Base-by-base conservation (phyloP, 106 monocot species). In the Allium cepa region DNA sequence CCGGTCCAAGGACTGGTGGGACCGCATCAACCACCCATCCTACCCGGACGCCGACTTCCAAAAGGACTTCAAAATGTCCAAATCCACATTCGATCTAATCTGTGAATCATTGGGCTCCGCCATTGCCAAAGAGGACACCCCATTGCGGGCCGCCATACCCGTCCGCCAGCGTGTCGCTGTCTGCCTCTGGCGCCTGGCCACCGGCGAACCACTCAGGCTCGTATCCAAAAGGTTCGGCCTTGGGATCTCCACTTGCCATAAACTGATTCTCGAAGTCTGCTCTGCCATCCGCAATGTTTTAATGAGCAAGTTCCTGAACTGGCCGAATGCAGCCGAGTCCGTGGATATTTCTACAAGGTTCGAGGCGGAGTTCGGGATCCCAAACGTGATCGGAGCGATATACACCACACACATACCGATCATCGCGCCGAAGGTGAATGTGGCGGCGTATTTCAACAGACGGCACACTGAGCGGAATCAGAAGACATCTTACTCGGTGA, bases 181-280 rank as follows among this genome's bases (percentile, higher is more conserved):
- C 48, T 84, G 84, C 73, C 49, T 88, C 58, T 84, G 79, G 79
- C 79, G 88, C 11, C 79, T 84, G 4, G 88, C 88, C 47, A 88
- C 88, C 27, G 88, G 88, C 15, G 88, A 88, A 63, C 88, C 88
- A 14, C 79, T 88, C 63, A 75, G 88, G 7, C 64, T 84, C 8
- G 88, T 88, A 12, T 84, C 84, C 10, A 88, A 84, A 74, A 81
- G 88, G 13, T 88, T 88, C 78, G 88, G 84, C 36, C 91, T 95
- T 52, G 95, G 95, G 28, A 95, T 95, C 81, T 95, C 95, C 67
- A 95, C 95, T 50, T 95, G 95, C 79, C 95, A 95, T 68, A 95
- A 95, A 73, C 88, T 95, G 56, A 81, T 95, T 56, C 85, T 95
- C 17, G 95, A 95, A 75, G 95, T 91, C 62, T 95, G 91, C 81